Evolutionary conservation across 2,329 filamentous ascomycete species (phyloP).

Genomic region (Sclerotinia subarctica): DNA sequence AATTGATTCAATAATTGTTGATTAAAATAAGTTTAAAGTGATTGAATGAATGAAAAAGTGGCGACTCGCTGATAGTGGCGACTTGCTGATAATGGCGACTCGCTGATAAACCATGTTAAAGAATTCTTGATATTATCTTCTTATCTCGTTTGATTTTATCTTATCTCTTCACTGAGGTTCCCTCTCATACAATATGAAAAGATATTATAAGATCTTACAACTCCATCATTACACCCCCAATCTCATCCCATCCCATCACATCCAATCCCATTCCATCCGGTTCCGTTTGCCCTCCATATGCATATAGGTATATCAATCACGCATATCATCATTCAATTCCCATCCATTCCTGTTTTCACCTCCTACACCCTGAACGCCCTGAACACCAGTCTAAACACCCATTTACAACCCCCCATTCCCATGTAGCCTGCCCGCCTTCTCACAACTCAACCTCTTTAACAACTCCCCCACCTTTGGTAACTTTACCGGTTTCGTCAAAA

Average conservation of each 20-base stretch:
- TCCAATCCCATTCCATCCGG: neutral
- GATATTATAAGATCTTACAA: neutral
- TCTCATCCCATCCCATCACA: neutral
- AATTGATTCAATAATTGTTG: too few species aligned
- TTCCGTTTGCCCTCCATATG: neutral
- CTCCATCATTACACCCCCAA: neutral
- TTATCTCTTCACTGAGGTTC: neutral
- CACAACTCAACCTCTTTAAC: conserved; percentile 24
- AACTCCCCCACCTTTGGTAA: conserved; percentile 29
- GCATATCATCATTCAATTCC: too few species aligned
- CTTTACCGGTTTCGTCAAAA: conserved; percentile 50
- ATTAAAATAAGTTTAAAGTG: too few species aligned
- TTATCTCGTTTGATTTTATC: neutral
- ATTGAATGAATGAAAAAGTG: too few species aligned
- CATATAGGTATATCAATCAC: neutral
- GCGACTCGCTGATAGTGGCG: too few species aligned
- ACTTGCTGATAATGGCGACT: too few species aligned
- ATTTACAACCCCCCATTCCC: too few species aligned
- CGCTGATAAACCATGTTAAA: too few species aligned
- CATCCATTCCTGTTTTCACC: neutral
- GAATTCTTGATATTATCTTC: too few species aligned
- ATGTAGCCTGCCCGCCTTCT: conserved; percentile 16
- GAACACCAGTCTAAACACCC: too few species aligned
- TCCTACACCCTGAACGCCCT: too few species aligned
- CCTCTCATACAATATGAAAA: too few species aligned